Percentiles rank a stretch among this genome's conserved stretches.
These are phyloP conservation scores for Gryganskiella cystojenkinii DNA, from an alignment of 192 early-diverging fungal genomes.

Conservation along the genomic window DNA sequence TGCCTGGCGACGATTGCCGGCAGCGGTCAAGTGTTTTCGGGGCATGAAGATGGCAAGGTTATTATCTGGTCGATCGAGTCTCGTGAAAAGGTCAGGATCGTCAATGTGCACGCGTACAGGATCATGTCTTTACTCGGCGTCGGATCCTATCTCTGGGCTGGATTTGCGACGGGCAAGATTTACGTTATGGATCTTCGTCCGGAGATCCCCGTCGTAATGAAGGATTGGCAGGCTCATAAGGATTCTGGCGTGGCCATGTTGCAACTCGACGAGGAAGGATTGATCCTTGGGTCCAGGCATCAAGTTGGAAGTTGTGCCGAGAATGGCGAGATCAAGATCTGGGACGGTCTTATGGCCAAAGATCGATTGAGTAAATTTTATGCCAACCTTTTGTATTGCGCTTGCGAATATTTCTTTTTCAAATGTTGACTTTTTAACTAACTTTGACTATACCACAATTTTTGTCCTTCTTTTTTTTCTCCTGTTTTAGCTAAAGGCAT, in stretches of 20 bases:
- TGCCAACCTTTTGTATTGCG: neutral
- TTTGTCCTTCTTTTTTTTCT: neutral
- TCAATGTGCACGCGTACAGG: conserved; percentile 71
- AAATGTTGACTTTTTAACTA: neutral
- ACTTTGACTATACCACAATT: neutral
- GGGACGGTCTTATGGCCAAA: conserved; percentile 80
- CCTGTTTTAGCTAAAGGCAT: conserved; percentile 64
- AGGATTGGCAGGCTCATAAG: conserved; percentile 75
- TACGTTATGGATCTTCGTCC: conserved; percentile 73
- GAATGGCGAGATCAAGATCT: conserved; percentile 73
- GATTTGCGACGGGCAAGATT: conserved; percentile 82
- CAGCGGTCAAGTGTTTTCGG: conserved; percentile 66
- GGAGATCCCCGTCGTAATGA: conserved; percentile 65
- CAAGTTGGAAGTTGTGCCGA: conserved; percentile 71
- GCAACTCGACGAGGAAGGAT: conserved; percentile 66
- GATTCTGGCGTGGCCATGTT: conserved; percentile 59
- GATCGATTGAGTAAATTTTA: conserved; percentile 70
- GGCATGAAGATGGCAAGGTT: conserved; percentile 86
- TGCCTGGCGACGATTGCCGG: conserved; percentile 62
- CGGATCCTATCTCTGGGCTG: conserved; percentile 79
- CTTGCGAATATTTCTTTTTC: neutral
- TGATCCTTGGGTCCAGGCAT: conserved; percentile 57
- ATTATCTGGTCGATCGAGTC: conserved; percentile 71
- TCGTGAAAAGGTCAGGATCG: conserved; percentile 55
- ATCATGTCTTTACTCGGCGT: conserved; percentile 73